Evolutionary conservation across 169 alveolate species (phyloP).

Genomic region (Cryptosporidium muris): DNA sequence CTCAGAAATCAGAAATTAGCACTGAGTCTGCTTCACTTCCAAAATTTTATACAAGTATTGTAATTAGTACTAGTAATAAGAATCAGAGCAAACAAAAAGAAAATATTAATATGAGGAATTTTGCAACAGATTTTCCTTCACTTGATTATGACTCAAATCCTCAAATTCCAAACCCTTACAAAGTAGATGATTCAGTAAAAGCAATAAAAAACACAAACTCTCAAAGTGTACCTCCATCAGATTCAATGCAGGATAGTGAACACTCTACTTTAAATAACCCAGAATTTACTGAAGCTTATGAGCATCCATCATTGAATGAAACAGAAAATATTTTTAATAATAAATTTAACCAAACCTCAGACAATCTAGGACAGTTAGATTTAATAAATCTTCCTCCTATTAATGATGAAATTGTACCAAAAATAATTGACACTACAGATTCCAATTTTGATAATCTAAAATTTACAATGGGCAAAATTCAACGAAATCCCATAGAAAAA

Average conservation of each 20-base stretch:
- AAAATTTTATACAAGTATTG: conserved; percentile 54
- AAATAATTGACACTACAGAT: too few species aligned
- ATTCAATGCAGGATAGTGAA: too few species aligned
- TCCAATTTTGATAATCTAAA: conserved; percentile 17
- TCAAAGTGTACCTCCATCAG: too few species aligned
- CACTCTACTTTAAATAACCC: neutral
- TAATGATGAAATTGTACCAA: too few species aligned
- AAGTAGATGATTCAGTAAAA: neutral
- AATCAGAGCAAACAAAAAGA: neutral
- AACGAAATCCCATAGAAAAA: neutral
- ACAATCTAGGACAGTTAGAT: conserved; percentile 8
- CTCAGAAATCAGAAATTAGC: neutral
- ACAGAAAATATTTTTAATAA: conserved; percentile 10
- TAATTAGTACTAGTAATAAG: conserved; percentile 39
- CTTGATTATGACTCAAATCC: conserved; percentile 35
- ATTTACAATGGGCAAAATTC: conserved; percentile 2
- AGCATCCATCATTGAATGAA: neutral
- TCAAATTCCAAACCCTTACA: neutral
- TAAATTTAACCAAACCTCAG: conserved; percentile 6
- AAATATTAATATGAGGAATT: conserved; percentile 34
- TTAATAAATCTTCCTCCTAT: neutral
- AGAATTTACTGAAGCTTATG: too few species aligned
- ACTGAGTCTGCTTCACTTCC: conserved; percentile 11
- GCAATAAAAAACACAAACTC: neutral
- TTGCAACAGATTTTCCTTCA: conserved; percentile 54